These are phyloP conservation scores for Cryptococcus maquisensis DNA, from an alignment of 1,284 basidiomycete genomes.

Conservation along the genomic window DNA sequence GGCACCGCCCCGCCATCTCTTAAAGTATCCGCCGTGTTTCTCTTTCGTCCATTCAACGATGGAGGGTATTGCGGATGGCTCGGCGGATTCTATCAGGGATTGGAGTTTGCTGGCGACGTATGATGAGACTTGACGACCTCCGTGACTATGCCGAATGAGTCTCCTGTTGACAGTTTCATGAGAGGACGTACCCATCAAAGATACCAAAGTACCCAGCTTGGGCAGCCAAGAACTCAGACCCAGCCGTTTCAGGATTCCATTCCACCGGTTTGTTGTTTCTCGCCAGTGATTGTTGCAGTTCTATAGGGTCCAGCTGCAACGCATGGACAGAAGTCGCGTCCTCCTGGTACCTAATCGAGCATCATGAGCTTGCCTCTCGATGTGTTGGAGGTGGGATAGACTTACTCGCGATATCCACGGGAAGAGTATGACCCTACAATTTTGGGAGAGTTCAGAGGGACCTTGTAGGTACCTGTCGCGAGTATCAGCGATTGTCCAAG, in stretches of 20 bases:
- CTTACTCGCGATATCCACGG: constrained; percentile 67
- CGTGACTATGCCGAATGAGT: constrained; percentile 56
- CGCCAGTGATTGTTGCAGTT: constrained; percentile 63
- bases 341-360: constrained; percentile 62
- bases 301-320: constrained; percentile 66
- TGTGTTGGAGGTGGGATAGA: background rate
- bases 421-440: constrained; percentile 70
- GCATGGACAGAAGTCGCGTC: constrained; percentile 74
- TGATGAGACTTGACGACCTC: constrained; percentile 68
- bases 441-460: constrained; percentile 39
- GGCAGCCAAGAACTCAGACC: constrained; percentile 57
- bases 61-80: constrained; percentile 65
- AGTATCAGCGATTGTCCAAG: background rate
- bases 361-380: background rate
- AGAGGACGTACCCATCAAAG: constrained; percentile 69
- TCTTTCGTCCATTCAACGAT: constrained; percentile 71
- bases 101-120: constrained; percentile 77
- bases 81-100: constrained; percentile 68
- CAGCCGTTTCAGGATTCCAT: constrained; percentile 60
- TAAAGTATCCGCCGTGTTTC: constrained; percentile 67
- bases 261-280: constrained; percentile 57
- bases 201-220: constrained; percentile 81
- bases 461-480: constrained; percentile 37
- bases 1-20: constrained; percentile 74
- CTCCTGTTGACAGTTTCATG: constrained; percentile 5